phyloP scores from a whole-genome alignment of 139 green algal genomes.

The Auxenochlorella protothecoides region DNA sequence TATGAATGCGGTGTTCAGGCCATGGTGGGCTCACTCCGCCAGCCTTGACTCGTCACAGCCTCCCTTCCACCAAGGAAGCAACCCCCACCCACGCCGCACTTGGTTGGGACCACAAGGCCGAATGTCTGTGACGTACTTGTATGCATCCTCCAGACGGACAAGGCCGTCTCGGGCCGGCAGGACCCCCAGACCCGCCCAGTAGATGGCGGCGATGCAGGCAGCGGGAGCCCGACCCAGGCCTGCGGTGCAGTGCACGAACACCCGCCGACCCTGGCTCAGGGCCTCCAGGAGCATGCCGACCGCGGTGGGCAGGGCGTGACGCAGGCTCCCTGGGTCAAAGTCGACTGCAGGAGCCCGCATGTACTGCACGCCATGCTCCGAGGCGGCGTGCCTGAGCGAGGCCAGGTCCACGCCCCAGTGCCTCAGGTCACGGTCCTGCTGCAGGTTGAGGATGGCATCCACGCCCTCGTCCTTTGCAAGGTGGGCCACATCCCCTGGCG shows the following conservation, averaged over 20 bases:
- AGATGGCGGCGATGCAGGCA: slow-evolving; percentile 51
- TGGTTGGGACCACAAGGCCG: slow-evolving; percentile 69
- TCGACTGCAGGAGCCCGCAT: slow-evolving; percentile 48
- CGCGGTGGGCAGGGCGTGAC: slow-evolving; percentile 40
- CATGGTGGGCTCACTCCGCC: background rate
- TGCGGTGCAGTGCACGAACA: no score
- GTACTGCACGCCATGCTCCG: slow-evolving; percentile 36
- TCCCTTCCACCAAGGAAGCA: no score
- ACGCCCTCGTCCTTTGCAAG: slow-evolving; percentile 21
- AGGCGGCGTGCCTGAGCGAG: slow-evolving; percentile 17
- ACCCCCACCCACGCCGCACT: background rate
- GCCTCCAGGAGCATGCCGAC: slow-evolving; percentile 14
- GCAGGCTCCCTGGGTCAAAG: slow-evolving; percentile 63
- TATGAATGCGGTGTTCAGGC: background rate
- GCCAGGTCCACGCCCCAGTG: slow-evolving; percentile 38
- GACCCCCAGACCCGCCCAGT: no score
- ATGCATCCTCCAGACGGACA: slow-evolving; percentile 55
- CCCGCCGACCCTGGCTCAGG: slow-evolving; percentile 18
- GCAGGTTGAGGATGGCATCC: slow-evolving; percentile 33
- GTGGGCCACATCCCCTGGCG: slow-evolving; percentile 34
- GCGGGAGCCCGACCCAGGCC: background rate
- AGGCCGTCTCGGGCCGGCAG: slow-evolving; percentile 24
- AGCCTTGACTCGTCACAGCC: background rate
- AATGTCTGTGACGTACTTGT: slow-evolving; percentile 57
- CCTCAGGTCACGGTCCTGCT: slow-evolving; percentile 47